phyloP scores from a whole-genome alignment of 805 yeast genomes.

The Wickerhamiella sergipiensis region DNA sequence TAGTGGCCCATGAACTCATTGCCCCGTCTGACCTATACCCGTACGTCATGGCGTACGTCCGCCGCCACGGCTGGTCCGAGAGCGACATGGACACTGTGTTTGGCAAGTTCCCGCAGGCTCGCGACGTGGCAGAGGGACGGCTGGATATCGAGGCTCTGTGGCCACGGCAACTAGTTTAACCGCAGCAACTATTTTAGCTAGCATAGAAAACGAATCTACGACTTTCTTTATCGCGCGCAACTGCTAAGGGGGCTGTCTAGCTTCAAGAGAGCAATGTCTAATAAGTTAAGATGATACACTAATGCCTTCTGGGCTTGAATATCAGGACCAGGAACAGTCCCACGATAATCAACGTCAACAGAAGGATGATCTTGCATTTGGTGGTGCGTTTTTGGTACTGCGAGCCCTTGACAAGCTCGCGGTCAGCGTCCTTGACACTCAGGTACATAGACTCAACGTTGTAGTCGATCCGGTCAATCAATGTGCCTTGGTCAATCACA shows the following conservation, averaged over 20 bases:
- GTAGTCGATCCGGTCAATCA: constrained; percentile 86
- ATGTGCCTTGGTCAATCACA: constrained; percentile 91
- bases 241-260: too few relatives aligned
- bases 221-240: too few relatives aligned
- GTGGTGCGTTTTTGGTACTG: constrained; percentile 76
- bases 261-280: not conserved
- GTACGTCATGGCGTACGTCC: constrained; percentile 4
- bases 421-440: constrained; percentile 63
- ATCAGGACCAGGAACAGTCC: constrained; percentile 57
- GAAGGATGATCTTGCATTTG: constrained; percentile 75
- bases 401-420: constrained; percentile 64
- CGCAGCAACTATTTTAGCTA: too few relatives aligned
- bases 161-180: too few relatives aligned
- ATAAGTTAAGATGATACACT: constrained; percentile 1
- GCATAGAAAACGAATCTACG: too few relatives aligned
- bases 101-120: constrained; percentile 1
- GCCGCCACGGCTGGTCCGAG: constrained; percentile 3
- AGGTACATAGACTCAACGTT: constrained; percentile 70
- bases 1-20: constrained; percentile 2
- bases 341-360: constrained; percentile 56
- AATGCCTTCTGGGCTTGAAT: constrained; percentile 31
- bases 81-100: constrained; percentile 7
- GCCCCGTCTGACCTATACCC: constrained; percentile 5
- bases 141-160: constrained; percentile 7
- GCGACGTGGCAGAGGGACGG: not conserved